Base-by-base conservation (phyloP, 345 rosid genomes). In the Corchorus olitorius region DNA sequence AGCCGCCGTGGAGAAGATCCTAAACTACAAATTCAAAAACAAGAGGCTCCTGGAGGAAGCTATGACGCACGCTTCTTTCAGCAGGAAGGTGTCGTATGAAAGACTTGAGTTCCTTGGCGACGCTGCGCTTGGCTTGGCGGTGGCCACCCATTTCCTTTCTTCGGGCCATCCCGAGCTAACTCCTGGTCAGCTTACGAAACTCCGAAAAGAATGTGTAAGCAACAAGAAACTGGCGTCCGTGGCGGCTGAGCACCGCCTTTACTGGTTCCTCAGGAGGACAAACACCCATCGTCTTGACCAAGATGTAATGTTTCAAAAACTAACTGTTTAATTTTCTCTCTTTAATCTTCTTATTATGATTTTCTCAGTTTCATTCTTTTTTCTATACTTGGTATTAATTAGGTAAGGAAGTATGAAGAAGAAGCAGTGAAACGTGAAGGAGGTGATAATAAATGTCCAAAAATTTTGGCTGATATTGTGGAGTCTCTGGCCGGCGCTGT, bases 61-160 rank as follows among this genome's bases (percentile, higher is more conserved):
- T 0, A 78, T 94, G 37, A 92, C 97, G 10, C 97, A 92, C 85
- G 55, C 94, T 1, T 92, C 98, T 6, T 72, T 10, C 70, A 1
- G 60, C 3, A 85, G 76, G n/a, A 72, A 82, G 22, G 67, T 79
- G 7, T 82, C 88, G 20, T 89, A 89, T 76, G 83, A 91, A 75
- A 84, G 93, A 58, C 92, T 94, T 5, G 97, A 92, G 89, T 94
- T 88, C 81, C 15, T 94, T 14, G 97, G 98, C 4, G 97, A 94
- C 77, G 84, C 96, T 6, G 90, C 82, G 12, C 70, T 91, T 8
- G 86, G 85, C 33, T 75, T 87, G 8, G 92, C 91, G 0, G 15
- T 92, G 14, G 73, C 73, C 0, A 81, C 80, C 1, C 86, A 84
- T 60, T 69, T 89, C 78, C 9, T 88, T 2, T 84, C 74, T 82